These are phyloP conservation scores for Albugo candida DNA, from an alignment of 352 stramenopile genomes.

Conservation along the genomic window DNA sequence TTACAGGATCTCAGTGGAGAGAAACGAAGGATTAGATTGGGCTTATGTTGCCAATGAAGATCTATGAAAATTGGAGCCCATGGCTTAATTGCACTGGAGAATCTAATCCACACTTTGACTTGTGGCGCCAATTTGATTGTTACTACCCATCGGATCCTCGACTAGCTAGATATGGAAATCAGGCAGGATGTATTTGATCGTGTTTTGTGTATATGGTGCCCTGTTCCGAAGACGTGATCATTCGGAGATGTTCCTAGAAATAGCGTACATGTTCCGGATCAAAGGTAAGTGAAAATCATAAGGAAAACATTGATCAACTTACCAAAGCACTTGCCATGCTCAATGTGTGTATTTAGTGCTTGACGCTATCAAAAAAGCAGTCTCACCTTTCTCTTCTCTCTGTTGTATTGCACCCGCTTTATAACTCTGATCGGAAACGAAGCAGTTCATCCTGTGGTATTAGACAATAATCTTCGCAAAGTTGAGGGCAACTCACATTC, in stretches of 20 bases:
- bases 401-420: constrained; percentile 63
- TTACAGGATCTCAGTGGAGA: too few species aligned
- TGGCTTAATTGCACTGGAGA: constrained; percentile 25
- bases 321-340: constrained; percentile 13
- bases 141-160: constrained; percentile 63
- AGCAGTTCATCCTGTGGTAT: constrained; percentile 52
- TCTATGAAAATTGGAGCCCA: constrained; percentile 16
- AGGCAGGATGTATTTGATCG: constrained; percentile 34
- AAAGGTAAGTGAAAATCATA: constrained; percentile 26
- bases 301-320: constrained; percentile 70
- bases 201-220: constrained; percentile 49
- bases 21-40: too few species aligned
- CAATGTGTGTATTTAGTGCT: background rate
- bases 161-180: constrained; percentile 5
- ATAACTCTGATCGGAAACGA: constrained; percentile 73
- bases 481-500: constrained; percentile 27
- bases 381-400: constrained; percentile 14
- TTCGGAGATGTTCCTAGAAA: constrained; percentile 56
- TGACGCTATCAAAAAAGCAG: background rate
- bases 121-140: constrained; percentile 23
- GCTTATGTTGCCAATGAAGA: too few species aligned
- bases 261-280: constrained; percentile 56
- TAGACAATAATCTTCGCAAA: constrained; percentile 34
- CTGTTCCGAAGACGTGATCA: constrained; percentile 59
- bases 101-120: constrained; percentile 33